These are phyloP conservation scores for Novymonas esmeraldas DNA, from an alignment of 208 protist species.

Conservation along the genomic window DNA sequence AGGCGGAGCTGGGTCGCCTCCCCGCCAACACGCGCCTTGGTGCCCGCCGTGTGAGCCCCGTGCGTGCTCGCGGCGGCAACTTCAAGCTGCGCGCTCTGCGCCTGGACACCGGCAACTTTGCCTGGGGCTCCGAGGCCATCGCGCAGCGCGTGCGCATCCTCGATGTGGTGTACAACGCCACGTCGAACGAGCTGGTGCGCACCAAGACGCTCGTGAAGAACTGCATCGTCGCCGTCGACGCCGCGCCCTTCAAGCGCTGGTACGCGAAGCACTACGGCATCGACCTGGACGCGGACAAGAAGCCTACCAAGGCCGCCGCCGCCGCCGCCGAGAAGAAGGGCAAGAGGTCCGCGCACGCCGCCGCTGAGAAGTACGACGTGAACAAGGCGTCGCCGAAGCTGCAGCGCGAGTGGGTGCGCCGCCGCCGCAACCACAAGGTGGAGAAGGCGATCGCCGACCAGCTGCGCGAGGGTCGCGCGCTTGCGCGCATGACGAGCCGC, in stretches of 20 bases:
- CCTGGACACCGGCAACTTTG: conserved; percentile 99
- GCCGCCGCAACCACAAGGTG: conserved; percentile 74
- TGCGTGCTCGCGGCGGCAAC: conserved; percentile 98
- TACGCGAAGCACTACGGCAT: conserved; percentile 98
- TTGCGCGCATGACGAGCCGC: conserved; percentile 96
- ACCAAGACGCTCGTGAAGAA: conserved; percentile 99
- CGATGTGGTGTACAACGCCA: conserved; percentile 99
- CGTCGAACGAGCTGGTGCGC: conserved; percentile 99
- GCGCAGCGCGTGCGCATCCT: conserved; percentile 96
- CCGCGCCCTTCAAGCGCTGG: conserved; percentile 98
- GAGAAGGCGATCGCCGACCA: conserved; percentile 92
- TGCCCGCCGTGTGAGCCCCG: conserved; percentile 90
- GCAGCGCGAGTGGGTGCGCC: conserved; percentile 81
- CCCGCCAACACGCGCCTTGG: conserved; percentile 97
- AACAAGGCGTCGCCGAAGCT: conserved; percentile 66
- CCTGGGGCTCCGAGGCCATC: conserved; percentile 93
- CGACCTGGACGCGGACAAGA: conserved; percentile 93
- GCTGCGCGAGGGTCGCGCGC: conserved; percentile 95
- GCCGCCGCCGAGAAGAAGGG: conserved; percentile 47
- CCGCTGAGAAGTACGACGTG: conserved; percentile 77
- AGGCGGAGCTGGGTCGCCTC: conserved; percentile 97
- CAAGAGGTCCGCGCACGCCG: conserved; percentile 61
- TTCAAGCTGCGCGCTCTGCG: conserved; percentile 98
- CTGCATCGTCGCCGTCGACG: conserved; percentile 97
- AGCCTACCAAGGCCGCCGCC: conserved; percentile 25